phyloP scores from a whole-genome alignment of 306 rosid species.

The Astragalus membranaceus region DNA sequence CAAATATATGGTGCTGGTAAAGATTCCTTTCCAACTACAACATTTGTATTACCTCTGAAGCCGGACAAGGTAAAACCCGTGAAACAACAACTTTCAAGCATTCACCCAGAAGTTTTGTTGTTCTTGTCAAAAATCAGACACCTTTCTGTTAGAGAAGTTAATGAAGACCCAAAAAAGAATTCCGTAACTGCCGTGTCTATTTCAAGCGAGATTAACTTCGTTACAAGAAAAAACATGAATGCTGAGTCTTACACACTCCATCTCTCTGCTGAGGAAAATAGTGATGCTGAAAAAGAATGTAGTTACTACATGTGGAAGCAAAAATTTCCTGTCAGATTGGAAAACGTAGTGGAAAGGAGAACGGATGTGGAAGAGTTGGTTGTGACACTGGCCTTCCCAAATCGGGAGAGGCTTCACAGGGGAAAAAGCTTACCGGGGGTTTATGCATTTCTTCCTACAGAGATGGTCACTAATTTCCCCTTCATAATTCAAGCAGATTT shows the following conservation, averaged over 20 bases:
- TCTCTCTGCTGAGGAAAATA: constrained; percentile 42
- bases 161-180: constrained; percentile 36
- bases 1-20: constrained; percentile 28
- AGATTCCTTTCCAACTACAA: constrained; percentile 44
- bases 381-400: constrained; percentile 52
- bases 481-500: background rate
- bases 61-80: constrained; percentile 49
- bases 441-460: background rate
- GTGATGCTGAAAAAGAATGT: constrained; percentile 25
- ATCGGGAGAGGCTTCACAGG: background rate
- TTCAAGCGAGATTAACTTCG: constrained; percentile 36
- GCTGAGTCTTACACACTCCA: constrained; percentile 64
- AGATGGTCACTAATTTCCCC: background rate
- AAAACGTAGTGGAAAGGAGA: constrained; percentile 47
- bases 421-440: background rate
- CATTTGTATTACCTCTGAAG: constrained; percentile 56
- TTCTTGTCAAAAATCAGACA: constrained; percentile 60
- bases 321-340: constrained; percentile 45
- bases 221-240: constrained; percentile 45
- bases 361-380: constrained; percentile 52
- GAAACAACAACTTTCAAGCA: constrained; percentile 55
- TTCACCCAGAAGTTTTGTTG: constrained; percentile 62
- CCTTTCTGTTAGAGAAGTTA: constrained; percentile 54
- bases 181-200: constrained; percentile 46
- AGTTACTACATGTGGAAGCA: constrained; percentile 65